phyloP scores from a whole-genome alignment of 768 basidiomycete species.

The Mycena polygramma region DNA sequence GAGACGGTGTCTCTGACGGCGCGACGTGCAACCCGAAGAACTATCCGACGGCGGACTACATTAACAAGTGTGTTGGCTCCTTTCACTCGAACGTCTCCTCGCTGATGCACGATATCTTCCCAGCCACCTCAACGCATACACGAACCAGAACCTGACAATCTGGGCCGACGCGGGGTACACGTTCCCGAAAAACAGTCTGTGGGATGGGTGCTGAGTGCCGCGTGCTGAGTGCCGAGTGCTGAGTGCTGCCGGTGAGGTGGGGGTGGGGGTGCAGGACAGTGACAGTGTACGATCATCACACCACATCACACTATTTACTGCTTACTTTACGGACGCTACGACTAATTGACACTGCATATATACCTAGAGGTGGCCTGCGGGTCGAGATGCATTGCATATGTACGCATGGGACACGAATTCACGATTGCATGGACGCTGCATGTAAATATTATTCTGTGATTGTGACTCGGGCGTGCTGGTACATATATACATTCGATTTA shows the following conservation, averaged over 20 bases:
- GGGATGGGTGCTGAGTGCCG: slow-evolving; percentile 27
- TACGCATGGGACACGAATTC: slow-evolving; percentile 1
- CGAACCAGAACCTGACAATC: slow-evolving; percentile 89
- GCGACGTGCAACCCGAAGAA: slow-evolving; percentile 84
- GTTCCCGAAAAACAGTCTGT: slow-evolving; percentile 75
- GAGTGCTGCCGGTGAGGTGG: too few relatives aligned
- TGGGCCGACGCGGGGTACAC: slow-evolving; percentile 83
- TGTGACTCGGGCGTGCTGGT: too few relatives aligned
- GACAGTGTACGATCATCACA: slow-evolving; percentile 1
- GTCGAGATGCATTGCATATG: slow-evolving; percentile 8
- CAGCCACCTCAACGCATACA: slow-evolving; percentile 70
- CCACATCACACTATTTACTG: neutral
- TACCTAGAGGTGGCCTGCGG: too few relatives aligned
- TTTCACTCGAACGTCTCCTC: neutral
- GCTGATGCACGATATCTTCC: neutral
- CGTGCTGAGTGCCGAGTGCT: neutral
- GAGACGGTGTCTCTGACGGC: slow-evolving; percentile 74
- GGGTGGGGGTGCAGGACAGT: neutral
- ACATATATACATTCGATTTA: too few relatives aligned
- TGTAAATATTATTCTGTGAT: neutral
- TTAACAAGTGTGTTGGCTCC: slow-evolving; percentile 63
- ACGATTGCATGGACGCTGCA: slow-evolving; percentile 4
- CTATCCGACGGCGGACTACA: slow-evolving; percentile 87
- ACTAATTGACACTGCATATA: slow-evolving; percentile 6
- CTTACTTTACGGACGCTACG: slow-evolving; percentile 8